Conservation (phyloP, 768 basidiomycete species). For the Calocybe indica region DNA sequence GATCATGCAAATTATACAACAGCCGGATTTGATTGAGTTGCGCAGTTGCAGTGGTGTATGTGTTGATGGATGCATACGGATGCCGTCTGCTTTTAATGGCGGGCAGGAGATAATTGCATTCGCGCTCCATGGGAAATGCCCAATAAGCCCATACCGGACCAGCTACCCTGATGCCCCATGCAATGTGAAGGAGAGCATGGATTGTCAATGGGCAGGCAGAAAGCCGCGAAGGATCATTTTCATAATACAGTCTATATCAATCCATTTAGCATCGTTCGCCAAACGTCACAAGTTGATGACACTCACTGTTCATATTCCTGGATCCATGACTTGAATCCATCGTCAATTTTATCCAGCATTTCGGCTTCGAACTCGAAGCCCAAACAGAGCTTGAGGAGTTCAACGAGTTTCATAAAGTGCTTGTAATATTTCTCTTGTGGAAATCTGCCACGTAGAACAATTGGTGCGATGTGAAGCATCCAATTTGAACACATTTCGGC, state of each 20-base stretch:
- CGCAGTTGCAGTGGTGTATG: too few relatives aligned
- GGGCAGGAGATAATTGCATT: constrained; percentile 21
- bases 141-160: constrained; percentile 33
- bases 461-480: constrained; percentile 30
- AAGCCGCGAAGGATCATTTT: too few relatives aligned
- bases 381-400: constrained; percentile 28
- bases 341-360: neutral
- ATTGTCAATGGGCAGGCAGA: constrained; percentile 20
- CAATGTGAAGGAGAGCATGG: constrained; percentile 31
- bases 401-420: constrained; percentile 36
- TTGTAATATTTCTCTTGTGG: constrained; percentile 26
- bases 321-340: neutral
- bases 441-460: constrained; percentile 29
- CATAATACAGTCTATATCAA: too few relatives aligned
- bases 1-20: too few relatives aligned
- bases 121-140: constrained; percentile 34
- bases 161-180: constrained; percentile 20
- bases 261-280: too few relatives aligned
- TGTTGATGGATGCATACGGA: constrained; percentile 12
- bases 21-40: too few relatives aligned
- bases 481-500: constrained; percentile 37
- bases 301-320: too few relatives aligned
- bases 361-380: constrained; percentile 22
- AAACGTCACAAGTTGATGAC: too few relatives aligned
- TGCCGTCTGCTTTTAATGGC: constrained; percentile 20